Conservation (phyloP, 768 basidiomycete genomes). For the Suillus tomentosus region DNA sequence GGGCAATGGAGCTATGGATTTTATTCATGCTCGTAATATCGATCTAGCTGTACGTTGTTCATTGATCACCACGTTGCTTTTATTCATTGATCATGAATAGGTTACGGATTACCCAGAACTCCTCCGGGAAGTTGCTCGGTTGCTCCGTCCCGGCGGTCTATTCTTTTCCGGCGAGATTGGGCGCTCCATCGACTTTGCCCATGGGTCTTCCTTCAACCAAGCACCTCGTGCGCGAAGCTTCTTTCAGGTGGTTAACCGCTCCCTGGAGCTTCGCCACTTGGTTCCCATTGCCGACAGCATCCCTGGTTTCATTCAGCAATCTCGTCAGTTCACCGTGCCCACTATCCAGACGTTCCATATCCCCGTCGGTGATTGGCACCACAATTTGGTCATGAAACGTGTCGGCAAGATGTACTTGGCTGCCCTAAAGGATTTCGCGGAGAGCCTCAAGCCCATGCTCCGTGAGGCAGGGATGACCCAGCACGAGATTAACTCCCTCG, state of each 20-base stretch:
- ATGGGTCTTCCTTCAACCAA: conserved; percentile 30
- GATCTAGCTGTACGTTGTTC: conserved; percentile 57
- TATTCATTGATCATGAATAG: conserved; percentile 38
- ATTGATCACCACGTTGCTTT: conserved; percentile 11
- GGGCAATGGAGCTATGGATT: conserved; percentile 55
- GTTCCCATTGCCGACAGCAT: conserved; percentile 39
- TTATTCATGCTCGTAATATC: conserved; percentile 65
- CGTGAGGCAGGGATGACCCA: conserved; percentile 36
- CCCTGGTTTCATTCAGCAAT: conserved; percentile 37
- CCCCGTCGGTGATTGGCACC: conserved; percentile 60
- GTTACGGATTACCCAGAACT: conserved; percentile 54
- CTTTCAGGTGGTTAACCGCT: conserved; percentile 42
- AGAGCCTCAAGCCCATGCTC: conserved; percentile 52
- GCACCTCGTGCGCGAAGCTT: conserved; percentile 33
- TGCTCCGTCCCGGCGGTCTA: conserved; percentile 71
- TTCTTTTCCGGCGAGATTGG: conserved; percentile 68
- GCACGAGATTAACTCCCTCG: conserved; percentile 40
- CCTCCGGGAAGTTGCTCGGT: conserved; percentile 58
- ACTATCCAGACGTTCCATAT: conserved; percentile 38
- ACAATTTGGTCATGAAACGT: conserved; percentile 23
- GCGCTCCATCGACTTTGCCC: conserved; percentile 43
- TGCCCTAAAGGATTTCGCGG: conserved; percentile 44
- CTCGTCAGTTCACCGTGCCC: conserved; percentile 45
- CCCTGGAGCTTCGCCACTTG: conserved; percentile 41
- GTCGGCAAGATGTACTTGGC: conserved; percentile 47